Evolutionary conservation across 306 rosid genomes (phyloP).

Genomic region (Vachellia collinsii): DNA sequence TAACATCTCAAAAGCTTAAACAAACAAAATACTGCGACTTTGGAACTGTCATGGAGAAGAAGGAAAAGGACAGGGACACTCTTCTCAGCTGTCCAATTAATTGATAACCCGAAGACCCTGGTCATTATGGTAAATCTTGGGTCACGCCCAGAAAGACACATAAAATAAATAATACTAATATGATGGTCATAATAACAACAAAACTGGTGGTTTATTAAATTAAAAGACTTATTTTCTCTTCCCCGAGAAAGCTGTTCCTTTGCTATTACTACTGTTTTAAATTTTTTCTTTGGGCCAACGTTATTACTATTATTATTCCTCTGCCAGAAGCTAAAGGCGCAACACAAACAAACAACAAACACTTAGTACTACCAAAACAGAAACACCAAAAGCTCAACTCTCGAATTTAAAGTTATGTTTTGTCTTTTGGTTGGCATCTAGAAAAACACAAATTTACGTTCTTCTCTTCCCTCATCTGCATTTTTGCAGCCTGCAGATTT

Average conservation of each 20-base stretch:
- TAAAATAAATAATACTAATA: neutral
- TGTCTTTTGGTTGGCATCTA: constrained; percentile 59
- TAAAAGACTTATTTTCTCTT: constrained; percentile 11
- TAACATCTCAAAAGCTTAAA: neutral
- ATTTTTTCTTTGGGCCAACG: neutral
- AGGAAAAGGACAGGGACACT: neutral
- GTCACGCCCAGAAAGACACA: neutral
- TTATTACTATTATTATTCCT: constrained; percentile 24
- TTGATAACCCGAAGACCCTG: neutral
- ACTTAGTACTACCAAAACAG: constrained; percentile 38
- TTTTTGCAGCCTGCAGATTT: constrained; percentile 15
- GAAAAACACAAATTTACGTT: constrained; percentile 37
- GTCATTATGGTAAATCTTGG: constrained; percentile 6
- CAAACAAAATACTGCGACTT: neutral
- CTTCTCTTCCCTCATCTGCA: constrained; percentile 16
- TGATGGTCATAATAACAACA: neutral
- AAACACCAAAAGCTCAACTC: constrained; percentile 40
- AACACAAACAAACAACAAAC: constrained; percentile 21
- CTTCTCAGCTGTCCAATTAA: constrained; percentile 31
- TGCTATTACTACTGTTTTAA: neutral
- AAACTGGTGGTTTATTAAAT: neutral
- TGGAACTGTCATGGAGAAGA: neutral
- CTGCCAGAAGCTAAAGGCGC: constrained; percentile 45
- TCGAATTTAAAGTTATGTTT: constrained; percentile 53
- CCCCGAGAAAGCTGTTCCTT: constrained; percentile 34